Base-by-base conservation (phyloP, 1,284 basidiomycete genomes). In the Mycosarcoma mackinlayi region DNA sequence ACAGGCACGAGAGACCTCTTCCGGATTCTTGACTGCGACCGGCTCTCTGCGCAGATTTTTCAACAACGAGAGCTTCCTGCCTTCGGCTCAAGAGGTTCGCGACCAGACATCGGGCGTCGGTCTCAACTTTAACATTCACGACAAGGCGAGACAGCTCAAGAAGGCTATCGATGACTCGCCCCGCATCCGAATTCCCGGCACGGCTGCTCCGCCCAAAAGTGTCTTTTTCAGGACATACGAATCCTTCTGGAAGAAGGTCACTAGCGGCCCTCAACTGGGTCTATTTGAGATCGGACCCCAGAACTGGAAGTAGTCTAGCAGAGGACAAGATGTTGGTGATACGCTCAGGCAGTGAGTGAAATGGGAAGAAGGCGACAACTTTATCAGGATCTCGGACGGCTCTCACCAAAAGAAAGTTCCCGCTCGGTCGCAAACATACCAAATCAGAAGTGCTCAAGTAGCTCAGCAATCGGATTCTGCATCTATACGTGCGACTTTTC, bases 61-160 rank as follows among this genome's bases (percentile, higher is more conserved):
- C 16, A 62, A 66, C 52, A 66, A 71, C 44, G 63, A 66, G 25
- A 65, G 62, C 52, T 27, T 66, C 33, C 18, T 71, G n/a, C 68
- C 62, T 2, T 18, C 51, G 16, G 25, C 59, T 0, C 28, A 30
- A 1, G 68, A 66, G 52, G 24, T 4, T 4, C 49, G 55, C 16
- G 45, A 53, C 2, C 34, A 35, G 18, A n/a, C 50, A 3, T 55
- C 68, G 6, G 55, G 55, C 18, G 37, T 71, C 10, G 63, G 68
- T 0, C 39, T 66, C 25, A 45, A 66, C 49, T 51, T 27, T n/a
- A 53, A 70, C 37, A 4, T 71, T 3, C 27, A 39, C 1, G 37
- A 46, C 5, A 48, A 45, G 24, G 54, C 40, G 0, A 34, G 46
- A 23, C 28, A 62, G 8, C 16, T 68, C 10, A 23, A 25, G 0